These are phyloP conservation scores for Ascochyta clinopodiicola DNA, from an alignment of 2,329 filamentous ascomycete genomes.

Conservation along the genomic window DNA sequence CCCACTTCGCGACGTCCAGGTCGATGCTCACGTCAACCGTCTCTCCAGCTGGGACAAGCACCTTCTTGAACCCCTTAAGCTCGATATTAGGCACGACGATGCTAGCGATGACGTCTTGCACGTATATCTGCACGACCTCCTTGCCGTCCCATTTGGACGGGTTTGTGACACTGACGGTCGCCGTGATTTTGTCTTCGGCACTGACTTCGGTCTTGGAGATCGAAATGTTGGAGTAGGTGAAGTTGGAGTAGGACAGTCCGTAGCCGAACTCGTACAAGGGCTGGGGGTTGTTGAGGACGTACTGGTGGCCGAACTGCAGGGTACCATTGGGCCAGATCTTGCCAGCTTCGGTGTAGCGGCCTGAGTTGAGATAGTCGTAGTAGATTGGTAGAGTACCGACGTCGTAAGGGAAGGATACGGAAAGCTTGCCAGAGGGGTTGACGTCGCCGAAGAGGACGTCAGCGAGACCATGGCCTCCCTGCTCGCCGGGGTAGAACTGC, in stretches of 20 bases:
- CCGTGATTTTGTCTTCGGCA: slow-evolving; percentile 62
- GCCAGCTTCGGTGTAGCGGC: slow-evolving; percentile 62
- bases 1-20: slow-evolving; percentile 58
- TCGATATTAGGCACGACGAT: slow-evolving; percentile 70
- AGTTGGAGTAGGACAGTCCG: slow-evolving; percentile 69
- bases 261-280: slow-evolving; percentile 72
- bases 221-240: slow-evolving; percentile 63
- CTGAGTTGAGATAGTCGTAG: slow-evolving; percentile 76
- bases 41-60: slow-evolving; percentile 65
- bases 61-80: slow-evolving; percentile 73
- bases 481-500: slow-evolving; percentile 76
- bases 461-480: slow-evolving; percentile 71
- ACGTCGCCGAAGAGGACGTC: slow-evolving; percentile 67
- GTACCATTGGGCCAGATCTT: slow-evolving; percentile 63
- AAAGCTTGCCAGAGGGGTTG: slow-evolving; percentile 71
- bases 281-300: slow-evolving; percentile 66
- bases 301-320: slow-evolving; percentile 68
- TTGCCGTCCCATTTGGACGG: slow-evolving; percentile 62
- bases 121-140: slow-evolving; percentile 73
- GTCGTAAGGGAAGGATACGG: slow-evolving; percentile 71
- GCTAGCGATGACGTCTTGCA: slow-evolving; percentile 66
- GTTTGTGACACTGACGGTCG: slow-evolving; percentile 69
- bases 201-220: slow-evolving; percentile 59
- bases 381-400: slow-evolving; percentile 72
- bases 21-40: slow-evolving; percentile 62